These are phyloP conservation scores for Boechera stricta DNA, from an alignment of 345 rosid genomes.

Conservation along the genomic window DNA sequence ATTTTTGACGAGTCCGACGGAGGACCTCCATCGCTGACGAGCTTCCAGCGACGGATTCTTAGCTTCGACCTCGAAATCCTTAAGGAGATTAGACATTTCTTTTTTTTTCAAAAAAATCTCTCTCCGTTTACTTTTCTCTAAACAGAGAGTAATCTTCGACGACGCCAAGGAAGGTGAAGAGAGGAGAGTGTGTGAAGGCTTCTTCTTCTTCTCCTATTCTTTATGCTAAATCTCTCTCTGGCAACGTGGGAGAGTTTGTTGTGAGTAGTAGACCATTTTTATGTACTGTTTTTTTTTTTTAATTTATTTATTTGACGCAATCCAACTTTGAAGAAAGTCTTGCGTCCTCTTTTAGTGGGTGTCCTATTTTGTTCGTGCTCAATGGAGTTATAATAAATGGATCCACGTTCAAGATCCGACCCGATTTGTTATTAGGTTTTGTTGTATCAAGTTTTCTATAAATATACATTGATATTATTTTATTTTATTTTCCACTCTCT, in stretches of 20 bases:
- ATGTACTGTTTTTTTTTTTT: background rate
- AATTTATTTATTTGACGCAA: background rate
- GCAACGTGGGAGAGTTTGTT: conserved; percentile 39
- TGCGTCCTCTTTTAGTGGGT: conserved; percentile 21
- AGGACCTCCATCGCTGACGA: conserved; percentile 70
- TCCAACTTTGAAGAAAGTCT: conserved; percentile 23
- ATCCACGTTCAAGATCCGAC: conserved; percentile 28
- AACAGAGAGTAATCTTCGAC: conserved; percentile 32
- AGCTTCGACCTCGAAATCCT: conserved; percentile 65
- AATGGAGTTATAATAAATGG: too few relatives aligned
- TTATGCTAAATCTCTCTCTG: conserved; percentile 9
- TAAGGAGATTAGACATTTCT: conserved; percentile 58
- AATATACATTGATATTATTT: background rate
- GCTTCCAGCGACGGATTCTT: conserved; percentile 80
- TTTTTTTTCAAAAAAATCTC: background rate
- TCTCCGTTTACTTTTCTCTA: conserved; percentile 38
- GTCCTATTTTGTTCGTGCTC: background rate
- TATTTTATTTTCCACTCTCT: too few relatives aligned
- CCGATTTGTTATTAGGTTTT: conserved; percentile 6
- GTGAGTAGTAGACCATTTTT: background rate
- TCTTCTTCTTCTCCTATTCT: background rate
- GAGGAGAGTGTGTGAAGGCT: conserved; percentile 4
- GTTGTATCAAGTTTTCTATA: conserved; percentile 14
- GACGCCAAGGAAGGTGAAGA: conserved; percentile 28
- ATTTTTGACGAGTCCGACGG: conserved; percentile 72